Percentiles rank a stretch among this genome's conserved stretches.
Evolutionary conservation across 1,284 basidiomycete species (phyloP).

Genomic region (Moesziomyces sp.): DNA sequence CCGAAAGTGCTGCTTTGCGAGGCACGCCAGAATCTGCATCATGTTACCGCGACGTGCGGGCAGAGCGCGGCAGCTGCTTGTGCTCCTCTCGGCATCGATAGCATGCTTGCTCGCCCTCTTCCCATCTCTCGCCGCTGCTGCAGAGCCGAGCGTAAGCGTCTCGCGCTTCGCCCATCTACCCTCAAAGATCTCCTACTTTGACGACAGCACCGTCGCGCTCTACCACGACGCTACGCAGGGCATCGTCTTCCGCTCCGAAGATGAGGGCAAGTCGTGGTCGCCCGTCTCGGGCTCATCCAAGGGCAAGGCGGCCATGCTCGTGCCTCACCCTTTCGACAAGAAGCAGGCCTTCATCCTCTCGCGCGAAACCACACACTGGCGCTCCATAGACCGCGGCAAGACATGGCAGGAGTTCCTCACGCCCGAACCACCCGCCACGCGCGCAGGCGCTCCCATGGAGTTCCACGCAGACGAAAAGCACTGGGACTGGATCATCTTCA

Average conservation of each 20-base stretch:
- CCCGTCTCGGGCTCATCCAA: slow-evolving; percentile 75
- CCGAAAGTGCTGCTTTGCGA: too few species aligned
- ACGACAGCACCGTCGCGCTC: slow-evolving; percentile 83
- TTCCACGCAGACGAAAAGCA: slow-evolving; percentile 63
- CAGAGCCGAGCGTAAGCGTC: slow-evolving; percentile 68
- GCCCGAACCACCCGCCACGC: slow-evolving; percentile 53
- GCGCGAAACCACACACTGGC: slow-evolving; percentile 57
- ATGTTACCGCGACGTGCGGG: neutral
- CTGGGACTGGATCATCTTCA: slow-evolving; percentile 60
- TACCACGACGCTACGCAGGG: slow-evolving; percentile 82
- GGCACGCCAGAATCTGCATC: neutral
- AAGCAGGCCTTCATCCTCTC: slow-evolving; percentile 62
- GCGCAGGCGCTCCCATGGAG: slow-evolving; percentile 56
- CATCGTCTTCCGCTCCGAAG: slow-evolving; percentile 80
- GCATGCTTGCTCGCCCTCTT: slow-evolving; percentile 6
- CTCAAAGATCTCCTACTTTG: slow-evolving; percentile 89
- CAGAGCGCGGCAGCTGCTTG: slow-evolving; percentile 4
- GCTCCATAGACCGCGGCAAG: slow-evolving; percentile 58
- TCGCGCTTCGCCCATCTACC: slow-evolving; percentile 75
- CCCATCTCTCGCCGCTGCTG: slow-evolving; percentile 3
- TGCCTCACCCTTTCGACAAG: slow-evolving; percentile 88
- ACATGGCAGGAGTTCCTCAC: slow-evolving; percentile 64
- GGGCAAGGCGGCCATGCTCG: slow-evolving; percentile 77
- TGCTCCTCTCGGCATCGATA: slow-evolving; percentile 1
- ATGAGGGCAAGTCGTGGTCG: slow-evolving; percentile 89